Base-by-base conservation (phyloP, 2,329 filamentous ascomycete species). In the Colletotrichum horii region DNA sequence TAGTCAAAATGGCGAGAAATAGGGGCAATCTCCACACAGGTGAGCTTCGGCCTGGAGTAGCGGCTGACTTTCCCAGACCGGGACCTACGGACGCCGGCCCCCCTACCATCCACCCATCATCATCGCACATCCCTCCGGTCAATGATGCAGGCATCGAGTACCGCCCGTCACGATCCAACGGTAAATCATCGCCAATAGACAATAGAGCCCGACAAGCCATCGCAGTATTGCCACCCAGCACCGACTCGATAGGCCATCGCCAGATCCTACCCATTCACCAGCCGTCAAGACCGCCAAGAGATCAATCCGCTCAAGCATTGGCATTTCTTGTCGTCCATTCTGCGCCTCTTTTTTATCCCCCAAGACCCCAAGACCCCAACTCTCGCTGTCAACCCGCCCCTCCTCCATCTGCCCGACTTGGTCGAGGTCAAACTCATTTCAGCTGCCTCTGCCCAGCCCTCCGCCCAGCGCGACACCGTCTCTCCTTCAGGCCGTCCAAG, bases 11-110 rank as follows among this genome's bases (percentile, higher is more conserved):
- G 52, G 8, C 68, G 61, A 66, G 64, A 67, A 73, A 76, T 76
- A 74, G 74, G 74, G 74, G 74, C 65, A 76, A 76, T 76, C 74
- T 76, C 74, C 74, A 74, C 74, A 36, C 36, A 71, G 28, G 69
- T 58, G 62, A 67, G 61, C 61, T 48, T 62, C 55, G 68, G 69
- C 68, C 67, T 74, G 67, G 68, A 71, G 55, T 24, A 62, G 38
- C 68, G 68, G 72, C 72, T 72, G 62, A 60, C 8, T 64, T 76
- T 73, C 74, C 61, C 65, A 76, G 70, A 68, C 74, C 74, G 74
- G 70, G 64, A 69, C 70, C 22, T 65, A 56, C 70, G 70, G 64
- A 67, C 70, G 70, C 73, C 73, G 70, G 56, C 32, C 22, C 55
- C 32, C 52, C 26, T 69, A 32, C 43, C 68, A 61, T 12, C 28